Evolutionary conservation across 2,329 filamentous ascomycete species (phyloP).

Genomic region (Cladosporium colombiae): DNA sequence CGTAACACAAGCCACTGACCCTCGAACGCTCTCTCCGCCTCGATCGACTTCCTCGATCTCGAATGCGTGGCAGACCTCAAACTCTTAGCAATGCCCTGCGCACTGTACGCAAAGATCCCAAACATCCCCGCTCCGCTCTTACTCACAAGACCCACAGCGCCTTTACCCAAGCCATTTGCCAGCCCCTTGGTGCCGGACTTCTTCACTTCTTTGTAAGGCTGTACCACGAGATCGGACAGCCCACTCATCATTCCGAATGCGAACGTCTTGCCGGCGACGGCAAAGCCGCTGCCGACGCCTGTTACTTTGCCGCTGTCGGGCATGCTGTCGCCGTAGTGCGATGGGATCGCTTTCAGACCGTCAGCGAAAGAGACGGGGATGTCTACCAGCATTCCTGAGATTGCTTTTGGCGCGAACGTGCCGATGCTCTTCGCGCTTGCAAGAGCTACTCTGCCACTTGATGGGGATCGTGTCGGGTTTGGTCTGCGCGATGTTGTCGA

Average conservation of each 20-base stretch:
- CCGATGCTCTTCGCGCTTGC: slow-evolving; percentile 65
- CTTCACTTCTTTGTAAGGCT: slow-evolving; percentile 62
- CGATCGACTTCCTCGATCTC: background rate
- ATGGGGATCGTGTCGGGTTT: slow-evolving; percentile 64
- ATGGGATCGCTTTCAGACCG: slow-evolving; percentile 46
- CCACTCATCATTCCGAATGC: background rate
- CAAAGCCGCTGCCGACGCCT: slow-evolving; percentile 1
- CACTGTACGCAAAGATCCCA: slow-evolving; percentile 65
- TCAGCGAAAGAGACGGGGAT: slow-evolving; percentile 78
- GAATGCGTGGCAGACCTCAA: slow-evolving; percentile 47
- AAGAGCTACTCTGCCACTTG: slow-evolving; percentile 69
- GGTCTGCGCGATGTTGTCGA: slow-evolving; percentile 57
- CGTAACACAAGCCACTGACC: background rate
- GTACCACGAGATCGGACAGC: background rate
- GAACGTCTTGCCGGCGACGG: slow-evolving; percentile 4
- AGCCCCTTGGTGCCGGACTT: slow-evolving; percentile 65
- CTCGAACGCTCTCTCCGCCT: background rate
- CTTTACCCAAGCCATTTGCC: slow-evolving; percentile 76
- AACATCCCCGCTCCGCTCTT: slow-evolving; percentile 70
- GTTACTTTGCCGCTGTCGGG: slow-evolving; percentile 43
- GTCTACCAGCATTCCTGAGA: slow-evolving; percentile 65
- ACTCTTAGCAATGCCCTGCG: slow-evolving; percentile 75
- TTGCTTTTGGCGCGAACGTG: slow-evolving; percentile 28
- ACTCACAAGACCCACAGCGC: slow-evolving; percentile 71
- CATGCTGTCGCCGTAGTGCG: slow-evolving; percentile 13